These are phyloP conservation scores for Phytophthora podocarpi DNA, from an alignment of 352 stramenopile genomes.

Conservation along the genomic window DNA sequence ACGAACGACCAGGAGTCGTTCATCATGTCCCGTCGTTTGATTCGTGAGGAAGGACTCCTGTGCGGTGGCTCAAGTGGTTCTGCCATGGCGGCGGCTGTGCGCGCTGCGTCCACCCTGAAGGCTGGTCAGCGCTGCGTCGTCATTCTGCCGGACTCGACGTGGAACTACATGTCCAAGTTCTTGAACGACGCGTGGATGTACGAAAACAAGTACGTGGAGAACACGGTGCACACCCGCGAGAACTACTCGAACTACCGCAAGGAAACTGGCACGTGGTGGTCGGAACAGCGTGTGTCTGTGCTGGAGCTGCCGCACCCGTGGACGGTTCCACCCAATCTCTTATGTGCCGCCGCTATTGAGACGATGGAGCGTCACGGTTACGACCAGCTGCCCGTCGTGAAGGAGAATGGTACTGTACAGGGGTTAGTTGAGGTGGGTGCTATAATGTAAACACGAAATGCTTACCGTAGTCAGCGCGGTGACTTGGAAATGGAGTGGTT, in stretches of 20 bases:
- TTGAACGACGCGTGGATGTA: constrained; percentile 95
- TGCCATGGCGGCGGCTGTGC: constrained; percentile 83
- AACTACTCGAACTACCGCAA: constrained; percentile 77
- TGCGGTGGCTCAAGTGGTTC: constrained; percentile 94
- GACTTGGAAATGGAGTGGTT: too few relatives aligned
- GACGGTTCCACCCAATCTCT: constrained; percentile 84
- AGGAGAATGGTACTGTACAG: constrained; percentile 74
- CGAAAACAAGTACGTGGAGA: constrained; percentile 73
- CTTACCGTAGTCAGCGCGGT: too few relatives aligned
- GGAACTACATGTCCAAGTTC: constrained; percentile 99
- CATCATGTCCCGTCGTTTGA: constrained; percentile 93
- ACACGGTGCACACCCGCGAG: constrained; percentile 68
- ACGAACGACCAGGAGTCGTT: constrained; percentile 94
- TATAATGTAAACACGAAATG: too few relatives aligned
- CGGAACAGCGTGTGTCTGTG: constrained; percentile 81
- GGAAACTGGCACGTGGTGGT: constrained; percentile 92
- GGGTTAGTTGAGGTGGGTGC: too few relatives aligned
- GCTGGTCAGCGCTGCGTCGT: constrained; percentile 94
- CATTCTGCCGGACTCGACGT: constrained; percentile 93
- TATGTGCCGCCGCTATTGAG: constrained; percentile 92
- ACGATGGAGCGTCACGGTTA: constrained; percentile 93
- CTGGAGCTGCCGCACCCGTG: constrained; percentile 80
- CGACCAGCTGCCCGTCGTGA: constrained; percentile 78
- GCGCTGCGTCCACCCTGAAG: constrained; percentile 77
- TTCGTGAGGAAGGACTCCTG: constrained; percentile 94